A percentile compares a stretch with the other conserved stretches of the same genome.
These are phyloP conservation scores for Apiotrichum porosum DNA, from an alignment of 1,284 basidiomycete genomes.

Conservation along the genomic window DNA sequence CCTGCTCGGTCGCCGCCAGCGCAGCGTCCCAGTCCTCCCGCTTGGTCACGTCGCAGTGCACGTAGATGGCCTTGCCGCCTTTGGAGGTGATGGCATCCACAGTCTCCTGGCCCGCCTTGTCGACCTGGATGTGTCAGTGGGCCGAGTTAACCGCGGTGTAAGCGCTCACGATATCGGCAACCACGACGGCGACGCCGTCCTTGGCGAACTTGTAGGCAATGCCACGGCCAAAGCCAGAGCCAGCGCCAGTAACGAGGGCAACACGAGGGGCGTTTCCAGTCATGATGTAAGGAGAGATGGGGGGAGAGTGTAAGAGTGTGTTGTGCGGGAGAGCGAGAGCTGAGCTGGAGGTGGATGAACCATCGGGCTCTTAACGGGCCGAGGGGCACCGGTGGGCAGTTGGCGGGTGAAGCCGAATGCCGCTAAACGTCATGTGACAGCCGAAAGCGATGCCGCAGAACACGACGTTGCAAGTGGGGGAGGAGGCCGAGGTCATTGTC, in stretches of 20 bases:
- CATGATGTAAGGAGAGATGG: background rate
- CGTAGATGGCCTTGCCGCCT: slow-evolving; percentile 13
- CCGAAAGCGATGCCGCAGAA: no score
- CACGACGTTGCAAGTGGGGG: no score
- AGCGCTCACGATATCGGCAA: slow-evolving; percentile 11
- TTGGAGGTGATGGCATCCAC: slow-evolving; percentile 9
- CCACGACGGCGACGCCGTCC: slow-evolving; percentile 10
- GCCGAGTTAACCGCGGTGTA: background rate
- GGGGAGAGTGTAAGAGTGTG: no score
- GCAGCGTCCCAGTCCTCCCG: slow-evolving; percentile 9
- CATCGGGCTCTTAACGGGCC: no score
- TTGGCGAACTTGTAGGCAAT: slow-evolving; percentile 11
- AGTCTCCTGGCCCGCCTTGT: slow-evolving; percentile 8
- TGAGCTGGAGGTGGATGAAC: no score
- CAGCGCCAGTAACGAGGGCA: slow-evolving; percentile 15
- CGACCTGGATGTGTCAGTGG: slow-evolving; percentile 6
- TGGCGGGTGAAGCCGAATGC: no score
- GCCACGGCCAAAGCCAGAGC: slow-evolving; percentile 14
- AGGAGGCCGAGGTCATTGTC: no score
- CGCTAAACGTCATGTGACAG: no score
- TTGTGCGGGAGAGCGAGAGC: no score
- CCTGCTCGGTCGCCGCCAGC: slow-evolving; percentile 6
- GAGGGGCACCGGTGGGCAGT: no score
- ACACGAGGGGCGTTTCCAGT: slow-evolving; percentile 1
- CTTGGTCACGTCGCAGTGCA: slow-evolving; percentile 14